Conservation (phyloP, 768 basidiomycete species). For the Amylocystis lapponica region DNA sequence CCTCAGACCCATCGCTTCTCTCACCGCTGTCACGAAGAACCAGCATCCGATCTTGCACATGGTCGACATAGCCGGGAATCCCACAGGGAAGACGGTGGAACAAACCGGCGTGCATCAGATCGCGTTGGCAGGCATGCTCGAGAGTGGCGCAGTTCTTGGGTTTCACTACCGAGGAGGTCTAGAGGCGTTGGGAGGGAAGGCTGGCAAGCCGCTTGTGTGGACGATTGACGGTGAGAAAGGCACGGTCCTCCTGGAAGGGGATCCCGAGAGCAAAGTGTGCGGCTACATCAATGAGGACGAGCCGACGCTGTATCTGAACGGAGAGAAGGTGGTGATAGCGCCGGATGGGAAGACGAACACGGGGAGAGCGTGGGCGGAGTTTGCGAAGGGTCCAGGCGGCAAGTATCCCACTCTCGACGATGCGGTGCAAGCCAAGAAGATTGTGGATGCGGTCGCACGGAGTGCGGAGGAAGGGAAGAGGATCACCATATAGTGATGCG, state of each 20-base stretch:
- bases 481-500: conserved; percentile 1
- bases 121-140: conserved; percentile 25
- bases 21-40: conserved; percentile 21
- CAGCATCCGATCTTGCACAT: conserved; percentile 23
- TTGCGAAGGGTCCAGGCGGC: conserved; percentile 17
- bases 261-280: conserved; percentile 6
- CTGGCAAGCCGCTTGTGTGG: conserved; percentile 23
- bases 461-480: conserved; percentile 19
- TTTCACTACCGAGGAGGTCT: conserved; percentile 23
- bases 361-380: conserved; percentile 19
- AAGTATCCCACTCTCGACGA: conserved; percentile 26
- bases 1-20: conserved; percentile 27
- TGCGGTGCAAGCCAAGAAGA: conserved; percentile 18
- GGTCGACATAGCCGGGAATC: conserved; percentile 20
- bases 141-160: conserved; percentile 25
- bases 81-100: conserved; percentile 19
- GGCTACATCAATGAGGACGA: conserved; percentile 16
- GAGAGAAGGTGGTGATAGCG: conserved; percentile 18
- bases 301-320: conserved; percentile 28
- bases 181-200: conserved; percentile 16
- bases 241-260: conserved; percentile 21
- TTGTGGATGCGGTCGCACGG: conserved; percentile 20
- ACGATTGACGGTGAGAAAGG: conserved; percentile 31
- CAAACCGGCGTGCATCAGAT: conserved; percentile 23
- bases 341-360: conserved; percentile 4